phyloP scores from a whole-genome alignment of 2,329 filamentous ascomycete genomes.

The Leptographium lundbergii region DNA sequence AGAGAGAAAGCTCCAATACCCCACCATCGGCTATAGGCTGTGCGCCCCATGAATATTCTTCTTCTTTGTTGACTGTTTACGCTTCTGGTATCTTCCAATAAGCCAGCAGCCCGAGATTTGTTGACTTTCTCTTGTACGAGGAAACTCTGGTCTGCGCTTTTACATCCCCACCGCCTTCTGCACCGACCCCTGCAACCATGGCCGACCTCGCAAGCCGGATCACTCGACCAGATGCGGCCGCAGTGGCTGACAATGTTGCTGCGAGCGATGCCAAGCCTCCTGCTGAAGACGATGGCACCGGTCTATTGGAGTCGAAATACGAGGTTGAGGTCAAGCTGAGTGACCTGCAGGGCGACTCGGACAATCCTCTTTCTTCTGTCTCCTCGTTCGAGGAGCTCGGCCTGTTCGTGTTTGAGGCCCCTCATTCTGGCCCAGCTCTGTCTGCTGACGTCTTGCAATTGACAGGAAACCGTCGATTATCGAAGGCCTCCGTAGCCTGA shows the following conservation, averaged over 20 bases:
- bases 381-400: slow-evolving; percentile 75
- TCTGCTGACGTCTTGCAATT: slow-evolving; percentile 7
- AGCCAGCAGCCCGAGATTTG: not conserved
- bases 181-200: slow-evolving; percentile 3
- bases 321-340: slow-evolving; percentile 88
- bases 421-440: not conserved
- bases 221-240: slow-evolving; percentile 26
- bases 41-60: not conserved
- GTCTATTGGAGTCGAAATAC: slow-evolving; percentile 59
- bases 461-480: slow-evolving; percentile 49
- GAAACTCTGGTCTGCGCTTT: not conserved
- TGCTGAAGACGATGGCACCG: slow-evolving; percentile 29
- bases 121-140: not conserved
- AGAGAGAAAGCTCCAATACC: not conserved
- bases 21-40: not conserved
- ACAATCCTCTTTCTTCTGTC: slow-evolving; percentile 77
- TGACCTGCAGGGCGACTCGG: slow-evolving; percentile 74
- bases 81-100: not conserved
- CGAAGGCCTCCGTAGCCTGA: slow-evolving; percentile 65
- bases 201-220: slow-evolving; percentile 37
- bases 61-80: not conserved
- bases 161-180: not conserved
- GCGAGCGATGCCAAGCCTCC: slow-evolving; percentile 11
- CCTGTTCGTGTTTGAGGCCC: slow-evolving; percentile 46
- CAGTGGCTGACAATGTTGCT: slow-evolving; percentile 12